These are phyloP conservation scores for Coniella vitis DNA, from an alignment of 2,329 filamentous ascomycete species.

Conservation along the genomic window DNA sequence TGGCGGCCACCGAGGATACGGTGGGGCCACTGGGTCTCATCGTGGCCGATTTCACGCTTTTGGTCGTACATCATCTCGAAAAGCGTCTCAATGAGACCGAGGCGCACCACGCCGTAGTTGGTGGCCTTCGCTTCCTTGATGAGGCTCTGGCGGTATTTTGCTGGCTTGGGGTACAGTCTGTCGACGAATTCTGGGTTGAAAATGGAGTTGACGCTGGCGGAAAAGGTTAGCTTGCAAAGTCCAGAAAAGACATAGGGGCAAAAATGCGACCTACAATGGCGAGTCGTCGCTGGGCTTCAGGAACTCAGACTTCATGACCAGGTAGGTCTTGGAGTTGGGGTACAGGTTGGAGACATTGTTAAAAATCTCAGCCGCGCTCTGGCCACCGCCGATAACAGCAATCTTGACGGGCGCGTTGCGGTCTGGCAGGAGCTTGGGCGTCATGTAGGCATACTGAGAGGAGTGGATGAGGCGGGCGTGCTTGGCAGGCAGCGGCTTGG, in stretches of 20 bases:
- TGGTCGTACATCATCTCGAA: constrained; percentile 88
- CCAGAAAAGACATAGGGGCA: too few relatives aligned
- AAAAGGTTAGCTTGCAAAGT: too few relatives aligned
- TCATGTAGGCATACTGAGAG: constrained; percentile 68
- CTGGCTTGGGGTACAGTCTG: constrained; percentile 61
- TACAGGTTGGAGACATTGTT: constrained; percentile 78
- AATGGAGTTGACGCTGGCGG: constrained; percentile 82
- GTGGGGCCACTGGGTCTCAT: constrained; percentile 73
- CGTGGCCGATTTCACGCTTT: constrained; percentile 58
- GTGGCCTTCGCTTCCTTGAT: constrained; percentile 70
- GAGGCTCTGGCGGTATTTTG: constrained; percentile 52
- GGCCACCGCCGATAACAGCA: constrained; percentile 80
- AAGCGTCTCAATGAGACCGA: constrained; percentile 82
- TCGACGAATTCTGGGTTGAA: constrained; percentile 88
- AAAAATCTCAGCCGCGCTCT: constrained; percentile 94
- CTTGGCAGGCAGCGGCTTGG: constrained; percentile 58
- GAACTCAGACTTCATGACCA: constrained; percentile 79
- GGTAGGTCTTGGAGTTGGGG: constrained; percentile 68
- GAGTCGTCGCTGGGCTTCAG: constrained; percentile 90
- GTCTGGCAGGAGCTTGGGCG: constrained; percentile 53
- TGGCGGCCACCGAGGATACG: constrained; percentile 66
- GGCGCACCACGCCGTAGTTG: constrained; percentile 90
- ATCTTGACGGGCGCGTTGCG: constrained; percentile 58
- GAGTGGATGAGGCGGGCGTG: constrained; percentile 79
- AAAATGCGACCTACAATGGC: constrained; percentile 82